These are phyloP conservation scores for Talaromyces sp. DNA, from an alignment of 2,329 filamentous ascomycete species.

Conservation along the genomic window DNA sequence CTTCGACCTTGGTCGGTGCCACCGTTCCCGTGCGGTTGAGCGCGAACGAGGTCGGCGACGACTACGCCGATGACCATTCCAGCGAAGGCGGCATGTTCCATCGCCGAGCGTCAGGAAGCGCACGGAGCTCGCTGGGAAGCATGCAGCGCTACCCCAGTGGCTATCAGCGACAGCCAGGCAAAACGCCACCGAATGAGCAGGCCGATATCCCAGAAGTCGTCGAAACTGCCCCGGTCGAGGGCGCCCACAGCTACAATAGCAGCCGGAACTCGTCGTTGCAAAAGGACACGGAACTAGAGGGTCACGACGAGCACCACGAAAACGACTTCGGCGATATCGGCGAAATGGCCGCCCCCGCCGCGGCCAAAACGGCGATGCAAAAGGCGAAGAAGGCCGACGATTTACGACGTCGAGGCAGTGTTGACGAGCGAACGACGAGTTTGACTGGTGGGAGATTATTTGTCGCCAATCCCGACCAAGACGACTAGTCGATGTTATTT, in stretches of 20 bases:
- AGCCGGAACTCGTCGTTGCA: constrained; percentile 2
- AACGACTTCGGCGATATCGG: constrained; percentile 53
- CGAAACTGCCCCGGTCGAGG: constrained; percentile 32
- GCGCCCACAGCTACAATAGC: constrained; percentile 24
- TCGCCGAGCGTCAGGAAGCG: constrained; percentile 55
- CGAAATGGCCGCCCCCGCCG: constrained; percentile 44
- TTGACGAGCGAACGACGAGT: constrained; percentile 46
- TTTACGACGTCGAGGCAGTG: constrained; percentile 43
- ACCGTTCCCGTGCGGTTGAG: constrained; percentile 88
- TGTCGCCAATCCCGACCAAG: constrained; percentile 45
- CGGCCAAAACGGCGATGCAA: constrained; percentile 32
- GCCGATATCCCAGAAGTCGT: constrained; percentile 39
- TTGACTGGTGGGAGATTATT: constrained; percentile 44
- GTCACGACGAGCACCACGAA: constrained; percentile 38
- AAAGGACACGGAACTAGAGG: constrained; percentile 18
- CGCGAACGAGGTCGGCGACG: constrained; percentile 91
- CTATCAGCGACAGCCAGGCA: constrained; percentile 39
- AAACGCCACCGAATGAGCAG: constrained; percentile 48
- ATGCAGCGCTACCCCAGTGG: constrained; percentile 40
- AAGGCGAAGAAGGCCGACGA: constrained; percentile 42
- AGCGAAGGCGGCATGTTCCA: constrained; percentile 24
- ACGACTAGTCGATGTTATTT: constrained; percentile 15
- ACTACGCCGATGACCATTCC: constrained; percentile 60
- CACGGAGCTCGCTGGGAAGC: constrained; percentile 53
- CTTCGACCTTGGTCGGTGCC: constrained; percentile 68